Base-by-base conservation (phyloP, 2,329 filamentous ascomycete genomes). In the Fusarium begoniae region DNA sequence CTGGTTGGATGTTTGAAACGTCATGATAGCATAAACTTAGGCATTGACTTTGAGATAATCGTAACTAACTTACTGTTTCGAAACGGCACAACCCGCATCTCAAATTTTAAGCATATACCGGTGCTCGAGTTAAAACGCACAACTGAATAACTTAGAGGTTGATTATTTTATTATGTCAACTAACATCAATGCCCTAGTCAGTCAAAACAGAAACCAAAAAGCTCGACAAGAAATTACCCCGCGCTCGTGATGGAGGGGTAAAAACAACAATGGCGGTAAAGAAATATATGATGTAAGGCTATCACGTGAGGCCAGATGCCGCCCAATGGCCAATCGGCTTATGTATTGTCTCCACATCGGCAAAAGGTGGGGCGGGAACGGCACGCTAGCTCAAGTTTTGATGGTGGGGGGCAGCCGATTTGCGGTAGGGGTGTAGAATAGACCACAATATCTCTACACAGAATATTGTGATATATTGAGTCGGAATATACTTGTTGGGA, bases 281-380 rank as follows among this genome's bases (percentile, higher is more conserved):
- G 63, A 35, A 48, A 26, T 55, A 53, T n/a, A 75, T 77, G 75
- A 77, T 67, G 73, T 76, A 77, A 70, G 43, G 28, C 6, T 8
- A 1, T 72, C 68, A 74, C 72, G 70, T 77, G 75, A 72, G 8
- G 0, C 2, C 0, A 0, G 3, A 7, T 26, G 10, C 18, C 20
- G 5, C 8, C 40, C 5, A 12, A 5, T 6, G 30, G 22, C 76
- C 76, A 78, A 78, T 77, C 70, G 71, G 65, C 55, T 73, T 22
- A n/a, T 24, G 35, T 30, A 62, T 50, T 56, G 24, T 50, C 59
- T 73, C 70, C 73, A 63, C 73, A 73, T 70, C 55, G 68, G 66
- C 65, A 68, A 63, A 60, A 30, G 67, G 53, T 73, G 72, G 66
- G n/a, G 51, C 73, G 71, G 73, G 73, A 78, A 64, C 70, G 74